Conservation (phyloP, 2,329 filamentous ascomycete genomes). For the Diplodia intermedia region DNA sequence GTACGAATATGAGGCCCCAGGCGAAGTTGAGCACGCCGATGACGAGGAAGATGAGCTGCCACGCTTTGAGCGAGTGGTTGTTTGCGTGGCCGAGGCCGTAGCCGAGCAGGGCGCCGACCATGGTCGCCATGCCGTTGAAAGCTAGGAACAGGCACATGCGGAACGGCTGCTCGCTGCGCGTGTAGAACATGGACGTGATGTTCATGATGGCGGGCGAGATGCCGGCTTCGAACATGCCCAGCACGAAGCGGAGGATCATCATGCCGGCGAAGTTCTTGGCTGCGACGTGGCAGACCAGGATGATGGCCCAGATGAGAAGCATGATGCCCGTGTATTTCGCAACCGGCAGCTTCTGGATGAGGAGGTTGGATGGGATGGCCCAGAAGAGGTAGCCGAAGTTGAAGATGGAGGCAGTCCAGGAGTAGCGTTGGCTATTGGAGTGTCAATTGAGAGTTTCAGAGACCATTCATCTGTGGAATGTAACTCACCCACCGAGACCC, state of each 20-base stretch:
- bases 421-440: constrained; percentile 46
- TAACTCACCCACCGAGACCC: constrained; percentile 23
- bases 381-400: constrained; percentile 55
- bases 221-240: constrained; percentile 48
- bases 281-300: constrained; percentile 52
- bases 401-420: constrained; percentile 53
- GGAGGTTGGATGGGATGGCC: constrained; percentile 49
- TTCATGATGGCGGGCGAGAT: constrained; percentile 49
- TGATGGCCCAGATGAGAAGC: constrained; percentile 54
- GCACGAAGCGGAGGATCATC: constrained; percentile 44
- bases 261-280: constrained; percentile 49
- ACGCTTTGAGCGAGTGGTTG: constrained; percentile 40
- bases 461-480: not conserved
- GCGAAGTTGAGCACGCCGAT: constrained; percentile 48
- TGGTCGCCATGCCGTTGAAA: constrained; percentile 50
- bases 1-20: constrained; percentile 44
- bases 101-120: constrained; percentile 47
- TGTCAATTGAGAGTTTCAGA: not conserved
- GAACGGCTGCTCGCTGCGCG: constrained; percentile 50
- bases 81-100: constrained; percentile 47
- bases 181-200: constrained; percentile 50
- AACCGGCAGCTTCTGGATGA: constrained; percentile 48
- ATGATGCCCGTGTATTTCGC: constrained; percentile 48
- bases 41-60: constrained; percentile 50
- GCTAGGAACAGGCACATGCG: constrained; percentile 55